Conservation (phyloP, 148 eudicot species). For the Rhododendron ovatum region DNA sequence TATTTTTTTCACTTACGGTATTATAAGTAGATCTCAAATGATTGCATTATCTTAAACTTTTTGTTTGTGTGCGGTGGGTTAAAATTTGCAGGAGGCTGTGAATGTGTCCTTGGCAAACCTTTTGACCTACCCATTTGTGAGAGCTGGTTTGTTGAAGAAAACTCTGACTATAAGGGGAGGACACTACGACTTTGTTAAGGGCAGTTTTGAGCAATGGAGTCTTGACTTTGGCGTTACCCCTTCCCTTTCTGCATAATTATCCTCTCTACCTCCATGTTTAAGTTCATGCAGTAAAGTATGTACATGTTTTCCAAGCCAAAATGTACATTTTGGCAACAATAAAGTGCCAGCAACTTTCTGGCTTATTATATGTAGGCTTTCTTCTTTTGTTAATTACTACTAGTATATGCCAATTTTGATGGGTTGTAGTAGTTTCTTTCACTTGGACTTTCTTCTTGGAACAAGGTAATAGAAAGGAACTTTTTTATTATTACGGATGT, state of each 20-base stretch:
- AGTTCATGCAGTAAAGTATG: not conserved
- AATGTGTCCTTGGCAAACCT: slow-evolving; percentile 78
- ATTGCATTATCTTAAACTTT: not conserved
- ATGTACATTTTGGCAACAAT: not conserved
- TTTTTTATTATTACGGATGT: not conserved
- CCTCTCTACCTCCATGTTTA: not conserved
- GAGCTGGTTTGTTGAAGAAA: slow-evolving; percentile 62
- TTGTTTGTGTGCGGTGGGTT: not conserved
- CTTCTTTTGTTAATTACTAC: not conserved
- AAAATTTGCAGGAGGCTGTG: slow-evolving; percentile 76
- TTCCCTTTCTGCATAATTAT: slow-evolving; percentile 12
- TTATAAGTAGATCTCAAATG: not conserved
- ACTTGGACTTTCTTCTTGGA: not conserved
- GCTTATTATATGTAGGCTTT: not conserved
- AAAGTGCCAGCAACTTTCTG: not conserved
- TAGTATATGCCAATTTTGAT: not conserved
- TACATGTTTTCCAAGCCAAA: not conserved
- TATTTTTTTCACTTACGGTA: not conserved
- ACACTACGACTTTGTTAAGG: slow-evolving; percentile 77
- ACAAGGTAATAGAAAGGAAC: not conserved
- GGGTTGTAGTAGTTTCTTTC: not conserved
- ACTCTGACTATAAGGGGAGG: slow-evolving; percentile 61
- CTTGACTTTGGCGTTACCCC: slow-evolving; percentile 48
- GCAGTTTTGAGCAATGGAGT: slow-evolving; percentile 68
- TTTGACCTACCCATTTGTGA: slow-evolving; percentile 84